Percentiles rank a stretch among this genome's conserved stretches.
These are phyloP conservation scores for Yarrowia deformans DNA, from an alignment of 805 yeast genomes.

Conservation along the genomic window DNA sequence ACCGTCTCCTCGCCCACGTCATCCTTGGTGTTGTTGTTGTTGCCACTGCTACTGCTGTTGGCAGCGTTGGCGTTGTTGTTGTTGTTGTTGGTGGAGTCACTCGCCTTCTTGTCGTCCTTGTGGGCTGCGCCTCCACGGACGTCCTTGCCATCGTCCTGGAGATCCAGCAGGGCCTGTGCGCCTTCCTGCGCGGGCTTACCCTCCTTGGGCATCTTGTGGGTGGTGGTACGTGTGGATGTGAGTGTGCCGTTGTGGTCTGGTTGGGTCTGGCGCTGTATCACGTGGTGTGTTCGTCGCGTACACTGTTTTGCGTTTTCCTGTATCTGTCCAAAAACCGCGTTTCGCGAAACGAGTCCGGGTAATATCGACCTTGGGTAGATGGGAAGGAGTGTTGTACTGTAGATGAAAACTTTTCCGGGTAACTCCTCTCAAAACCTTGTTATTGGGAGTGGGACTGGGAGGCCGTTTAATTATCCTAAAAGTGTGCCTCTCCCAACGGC, in stretches of 20 bases:
- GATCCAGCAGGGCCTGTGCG: slow-evolving; percentile 43
- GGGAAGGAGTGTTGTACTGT: slow-evolving; percentile 34
- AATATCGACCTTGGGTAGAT: slow-evolving; percentile 38
- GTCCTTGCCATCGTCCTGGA: slow-evolving; percentile 41
- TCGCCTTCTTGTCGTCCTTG: slow-evolving; percentile 16
- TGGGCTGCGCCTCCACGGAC: not conserved
- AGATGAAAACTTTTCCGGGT: slow-evolving; percentile 40
- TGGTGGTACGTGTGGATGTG: not conserved
- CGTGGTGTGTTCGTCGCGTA: slow-evolving; percentile 38
- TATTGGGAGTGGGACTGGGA: slow-evolving; percentile 12
- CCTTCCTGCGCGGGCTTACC: slow-evolving; percentile 41
- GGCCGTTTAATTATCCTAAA: too few species aligned
- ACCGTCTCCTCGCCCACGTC: slow-evolving; percentile 44
- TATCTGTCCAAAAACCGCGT: slow-evolving; percentile 29
- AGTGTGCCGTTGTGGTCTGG: slow-evolving; percentile 17
- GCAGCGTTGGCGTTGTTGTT: slow-evolving; percentile 32
- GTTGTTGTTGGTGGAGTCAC: not conserved
- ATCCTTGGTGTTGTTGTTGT: slow-evolving; percentile 42
- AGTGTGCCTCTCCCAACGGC: too few species aligned
- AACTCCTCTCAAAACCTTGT: slow-evolving; percentile 26
- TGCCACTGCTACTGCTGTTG: too few species aligned
- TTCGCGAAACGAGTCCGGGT: slow-evolving; percentile 38
- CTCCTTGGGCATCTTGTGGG: slow-evolving; percentile 33
- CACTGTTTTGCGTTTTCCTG: slow-evolving; percentile 37
- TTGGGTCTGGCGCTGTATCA: slow-evolving; percentile 4